Evolutionary conservation across 1,139 yeast species (phyloP), one percentile per base, ranked within the genome.

Genomic region (Candida dubliniensis): DNA sequence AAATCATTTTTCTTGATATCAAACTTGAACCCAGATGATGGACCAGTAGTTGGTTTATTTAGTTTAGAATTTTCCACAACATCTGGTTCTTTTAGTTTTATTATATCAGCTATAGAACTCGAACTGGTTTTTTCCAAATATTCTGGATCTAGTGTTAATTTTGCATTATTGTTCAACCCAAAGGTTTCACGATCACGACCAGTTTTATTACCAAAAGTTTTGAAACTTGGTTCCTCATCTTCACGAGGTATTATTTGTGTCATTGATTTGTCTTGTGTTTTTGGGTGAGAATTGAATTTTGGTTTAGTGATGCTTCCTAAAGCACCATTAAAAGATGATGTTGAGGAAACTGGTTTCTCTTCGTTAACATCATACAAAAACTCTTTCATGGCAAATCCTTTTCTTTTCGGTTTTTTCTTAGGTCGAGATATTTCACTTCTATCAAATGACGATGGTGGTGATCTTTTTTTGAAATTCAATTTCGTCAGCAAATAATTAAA

Each of bases 1-100:
- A 69, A 54, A 36, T 63, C 63, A 9, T 55, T 52, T 40, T 61
- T 59, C 37, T 65, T 64, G 12, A 67, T 60, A 8, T 65, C 58
- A 47, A 71, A 71, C 31, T 66, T 60, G 54, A 71, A 71, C 0
- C 74, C 76, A 2, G 67, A 59, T 36, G 74, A 69, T 13, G 77
- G 77, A 8, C 55, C 40, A 0, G 52, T 29, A 18, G 49, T 47
- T 9, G 47, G 44, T 9, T 34, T 43, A 15, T 40, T 45, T 24
- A 47, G 44, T 25, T 31, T 36, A 0, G 44, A 48, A 4, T 37
- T 48, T 1, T 42, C 38, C 23, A 18, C 3, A 18, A 5, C 5
- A 8, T 38, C 38, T 3, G 44, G 31, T 14, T 64, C 67, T 41
- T 67, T 69, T 10, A 69, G 47, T 44, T 65, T 67, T 34, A 69